Conservation (phyloP, 1,139 yeast species). For the Diutina scorzettiae region DNA sequence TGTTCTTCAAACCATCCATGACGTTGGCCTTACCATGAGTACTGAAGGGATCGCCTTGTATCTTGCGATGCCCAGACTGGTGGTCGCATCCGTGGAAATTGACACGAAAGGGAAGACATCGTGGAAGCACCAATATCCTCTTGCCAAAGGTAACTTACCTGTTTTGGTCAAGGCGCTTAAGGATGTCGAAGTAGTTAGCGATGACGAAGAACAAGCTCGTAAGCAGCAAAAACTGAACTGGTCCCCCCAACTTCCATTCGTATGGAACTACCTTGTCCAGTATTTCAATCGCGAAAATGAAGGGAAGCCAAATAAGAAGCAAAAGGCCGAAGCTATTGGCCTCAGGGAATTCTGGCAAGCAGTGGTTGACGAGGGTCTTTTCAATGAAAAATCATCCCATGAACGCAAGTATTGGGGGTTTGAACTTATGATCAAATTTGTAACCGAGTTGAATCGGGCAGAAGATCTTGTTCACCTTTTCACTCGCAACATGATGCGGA, state of each 20-base stretch:
- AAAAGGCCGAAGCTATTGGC: conserved; percentile 18
- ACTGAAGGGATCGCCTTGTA: conserved; percentile 76
- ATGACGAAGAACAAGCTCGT: conserved; percentile 21
- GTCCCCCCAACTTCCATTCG: conserved; percentile 73
- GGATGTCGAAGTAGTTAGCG: conserved; percentile 34
- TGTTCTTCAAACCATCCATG: conserved; percentile 33
- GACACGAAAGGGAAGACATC: conserved; percentile 18
- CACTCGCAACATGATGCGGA: conserved; percentile 61
- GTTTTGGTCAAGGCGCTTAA: conserved; percentile 53
- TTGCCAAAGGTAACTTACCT: conserved; percentile 53
- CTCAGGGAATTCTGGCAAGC: conserved; percentile 71
- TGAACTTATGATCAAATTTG: conserved; percentile 47
- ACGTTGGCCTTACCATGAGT: conserved; percentile 46
- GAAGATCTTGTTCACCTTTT: conserved; percentile 33
- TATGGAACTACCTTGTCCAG: conserved; percentile 58
- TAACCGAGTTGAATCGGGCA: conserved; percentile 12
- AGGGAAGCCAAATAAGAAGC: conserved; percentile 11
- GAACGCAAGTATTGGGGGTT: conserved; percentile 87
- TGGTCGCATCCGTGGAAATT: conserved; percentile 10
- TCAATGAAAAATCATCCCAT: conserved; percentile 63
- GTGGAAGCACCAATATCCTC: conserved; percentile 71
- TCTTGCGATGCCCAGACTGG: conserved; percentile 29
- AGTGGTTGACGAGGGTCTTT: conserved; percentile 70
- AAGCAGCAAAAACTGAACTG: conserved; percentile 48
- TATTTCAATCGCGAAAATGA: conserved; percentile 21